A percentile compares a stretch with the other conserved stretches of the same genome.
phyloP scores from a whole-genome alignment of 2,329 filamentous ascomycete genomes.

The Dryadomyces quercivorus region DNA sequence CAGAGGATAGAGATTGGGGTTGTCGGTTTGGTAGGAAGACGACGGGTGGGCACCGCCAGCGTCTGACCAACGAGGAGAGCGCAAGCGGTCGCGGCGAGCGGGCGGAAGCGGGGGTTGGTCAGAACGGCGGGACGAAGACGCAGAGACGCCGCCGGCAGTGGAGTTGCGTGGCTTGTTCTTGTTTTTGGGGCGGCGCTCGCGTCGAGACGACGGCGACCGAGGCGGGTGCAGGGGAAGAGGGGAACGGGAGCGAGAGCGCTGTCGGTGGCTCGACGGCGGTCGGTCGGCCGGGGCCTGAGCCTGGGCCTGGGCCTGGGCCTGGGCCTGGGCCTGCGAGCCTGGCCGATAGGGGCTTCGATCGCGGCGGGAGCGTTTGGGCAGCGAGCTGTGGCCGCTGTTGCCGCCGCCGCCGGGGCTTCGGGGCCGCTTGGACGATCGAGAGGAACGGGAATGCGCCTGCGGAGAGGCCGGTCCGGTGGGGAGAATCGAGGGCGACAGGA shows the following conservation, averaged over 20 bases:
- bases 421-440: slow-evolving; percentile 14
- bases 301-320: no score
- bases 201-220: background rate
- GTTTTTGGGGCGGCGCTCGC: background rate
- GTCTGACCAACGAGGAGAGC: slow-evolving; percentile 12
- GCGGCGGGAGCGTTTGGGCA: slow-evolving; percentile 8
- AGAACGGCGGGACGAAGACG: slow-evolving; percentile 14
- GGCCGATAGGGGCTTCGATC: slow-evolving; percentile 6
- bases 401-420: slow-evolving; percentile 13
- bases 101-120: slow-evolving; percentile 2
- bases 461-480: background rate
- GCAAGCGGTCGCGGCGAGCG: slow-evolving; percentile 15
- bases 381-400: slow-evolving; percentile 4
- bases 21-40: slow-evolving; percentile 5
- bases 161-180: slow-evolving; percentile 3
- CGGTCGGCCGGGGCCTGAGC: no score
- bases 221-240: background rate
- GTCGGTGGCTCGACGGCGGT: background rate
- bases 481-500: no score
- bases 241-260: slow-evolving; percentile 1
- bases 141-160: background rate
- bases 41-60: background rate
- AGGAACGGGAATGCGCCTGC: background rate
- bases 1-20: slow-evolving; percentile 10
- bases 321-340: no score